Evolutionary conservation across 2,329 filamentous ascomycete genomes (phyloP).

Genomic region (Xenosphaeropsis pyriputrescens): DNA sequence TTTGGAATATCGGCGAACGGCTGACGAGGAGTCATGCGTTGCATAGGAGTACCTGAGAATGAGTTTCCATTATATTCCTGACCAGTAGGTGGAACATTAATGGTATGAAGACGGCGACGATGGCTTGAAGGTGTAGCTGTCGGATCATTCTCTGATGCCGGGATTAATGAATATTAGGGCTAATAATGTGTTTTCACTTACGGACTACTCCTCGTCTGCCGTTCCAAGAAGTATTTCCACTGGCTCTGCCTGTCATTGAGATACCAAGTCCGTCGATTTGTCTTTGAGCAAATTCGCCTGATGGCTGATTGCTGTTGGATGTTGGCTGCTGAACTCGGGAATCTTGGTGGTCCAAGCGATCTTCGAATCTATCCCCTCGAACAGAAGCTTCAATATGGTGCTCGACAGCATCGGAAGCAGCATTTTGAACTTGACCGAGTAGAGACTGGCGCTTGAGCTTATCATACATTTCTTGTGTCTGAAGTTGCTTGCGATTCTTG

Average conservation of each 20-base stretch:
- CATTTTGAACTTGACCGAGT: constrained; percentile 36
- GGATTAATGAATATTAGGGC: background rate
- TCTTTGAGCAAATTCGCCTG: background rate
- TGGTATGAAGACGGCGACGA: constrained; percentile 11
- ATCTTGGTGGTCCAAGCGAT: constrained; percentile 9
- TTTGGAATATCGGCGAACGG: constrained; percentile 7
- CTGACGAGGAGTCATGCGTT: constrained; percentile 7
- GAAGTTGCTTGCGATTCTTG: constrained; percentile 53
- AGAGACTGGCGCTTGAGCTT: constrained; percentile 41
- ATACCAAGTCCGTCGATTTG: background rate
- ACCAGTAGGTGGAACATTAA: constrained; percentile 6
- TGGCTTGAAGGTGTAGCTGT: constrained; percentile 16
- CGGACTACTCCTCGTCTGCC: background rate
- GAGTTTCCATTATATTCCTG: constrained; percentile 6
- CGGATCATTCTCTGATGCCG: constrained; percentile 8
- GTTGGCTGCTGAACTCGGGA: constrained; percentile 4
- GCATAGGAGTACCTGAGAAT: constrained; percentile 7
- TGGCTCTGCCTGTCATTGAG: constrained; percentile 6
- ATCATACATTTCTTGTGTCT: constrained; percentile 52
- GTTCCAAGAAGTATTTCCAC: constrained; percentile 2
- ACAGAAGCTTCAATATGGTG: constrained; percentile 20
- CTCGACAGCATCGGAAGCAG: constrained; percentile 34
- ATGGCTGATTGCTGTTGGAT: constrained; percentile 7
- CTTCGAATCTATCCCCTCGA: constrained; percentile 10
- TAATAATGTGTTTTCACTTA: background rate